These are phyloP conservation scores for Clitoria ternatea DNA, from an alignment of 306 rosid genomes.

Conservation along the genomic window DNA sequence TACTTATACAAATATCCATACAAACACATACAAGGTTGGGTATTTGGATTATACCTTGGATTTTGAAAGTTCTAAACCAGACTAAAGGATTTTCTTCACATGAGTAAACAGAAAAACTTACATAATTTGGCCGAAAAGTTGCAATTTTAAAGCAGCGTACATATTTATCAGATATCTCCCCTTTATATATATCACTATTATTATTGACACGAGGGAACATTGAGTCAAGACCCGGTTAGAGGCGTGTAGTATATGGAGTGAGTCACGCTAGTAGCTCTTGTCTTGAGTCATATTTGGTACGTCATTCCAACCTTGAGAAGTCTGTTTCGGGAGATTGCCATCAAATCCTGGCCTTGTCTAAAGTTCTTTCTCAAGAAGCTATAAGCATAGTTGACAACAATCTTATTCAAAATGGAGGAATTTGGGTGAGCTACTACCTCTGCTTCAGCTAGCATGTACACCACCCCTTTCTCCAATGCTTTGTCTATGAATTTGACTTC, in stretches of 20 bases:
- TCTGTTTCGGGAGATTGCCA: slow-evolving; percentile 49
- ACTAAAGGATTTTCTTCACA: too few relatives aligned
- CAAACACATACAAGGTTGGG: too few relatives aligned
- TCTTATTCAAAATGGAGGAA: slow-evolving; percentile 60
- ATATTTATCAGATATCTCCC: too few relatives aligned
- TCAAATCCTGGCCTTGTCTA: slow-evolving; percentile 47
- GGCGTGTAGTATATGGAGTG: neutral
- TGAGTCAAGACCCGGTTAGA: neutral
- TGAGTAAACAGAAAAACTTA: too few relatives aligned
- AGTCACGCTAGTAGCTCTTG: too few relatives aligned
- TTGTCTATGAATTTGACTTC: slow-evolving; percentile 51
- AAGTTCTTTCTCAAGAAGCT: slow-evolving; percentile 67
- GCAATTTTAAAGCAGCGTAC: too few relatives aligned
- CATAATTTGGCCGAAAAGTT: too few relatives aligned
- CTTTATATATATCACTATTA: too few relatives aligned
- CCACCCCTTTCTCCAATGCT: slow-evolving; percentile 62
- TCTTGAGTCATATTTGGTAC: slow-evolving; percentile 30
- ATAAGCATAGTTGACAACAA: slow-evolving; percentile 56
- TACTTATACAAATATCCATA: too few relatives aligned
- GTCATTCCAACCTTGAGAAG: slow-evolving; percentile 70
- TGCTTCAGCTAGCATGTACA: slow-evolving; percentile 65
- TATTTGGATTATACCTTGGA: too few relatives aligned
- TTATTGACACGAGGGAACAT: neutral
- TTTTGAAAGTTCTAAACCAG: too few relatives aligned
- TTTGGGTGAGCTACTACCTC: slow-evolving; percentile 60